Evolutionary conservation across 495 filamentous ascomycete genomes (phyloP), one percentile per base, ranked within the genome.

Genomic region (Neurospora terricola): DNA sequence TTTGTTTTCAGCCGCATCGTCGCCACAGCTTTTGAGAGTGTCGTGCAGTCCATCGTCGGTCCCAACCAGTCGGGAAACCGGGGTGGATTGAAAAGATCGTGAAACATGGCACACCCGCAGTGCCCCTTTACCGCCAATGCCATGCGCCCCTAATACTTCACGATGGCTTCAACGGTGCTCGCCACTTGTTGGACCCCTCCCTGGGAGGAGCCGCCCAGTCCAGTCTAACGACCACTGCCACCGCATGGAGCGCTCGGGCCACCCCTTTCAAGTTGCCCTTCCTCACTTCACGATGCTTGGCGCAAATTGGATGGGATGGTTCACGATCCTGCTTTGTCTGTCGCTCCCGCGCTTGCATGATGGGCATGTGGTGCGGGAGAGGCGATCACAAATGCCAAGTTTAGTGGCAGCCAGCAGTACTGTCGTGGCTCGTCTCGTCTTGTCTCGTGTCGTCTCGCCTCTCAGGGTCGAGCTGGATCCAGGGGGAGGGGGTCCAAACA

Each of bases 111-210:
- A 66, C 27, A 34, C 48, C 48, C 48, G 43, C 12, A 66, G 54
- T 18, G 14, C 54, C 23, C 23, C 54, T 66, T 62, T 66, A 30
- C 54, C 54, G 54, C 54, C 54, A 62, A 62, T 62, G 54, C 48
- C 48, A 59, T 54, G 45, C 45, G 54, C 54, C 21, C 48, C 54
- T 30, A 34, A 62, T 16, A 62, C 54, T 72, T 77, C 76, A 77
- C 76, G 74, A 77, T 77, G 42, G 74, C 74, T 72, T 77, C 76
- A 77, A 40, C 23, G 36, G 70, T 30, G 12, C 11, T 62, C 27
- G 54, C 54, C 54, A 62, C 54, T 66, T 5, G 54, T 34, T 66
- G 27, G 54, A 34, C 54, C 27, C 54, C 54, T 66, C 27, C 54
- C 54, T 66, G 54, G 54, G 54, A 66, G 54, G 27, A 66, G 54